Conservation (phyloP, 495 filamentous ascomycete genomes). For the Trichoderma erinaceum region DNA sequence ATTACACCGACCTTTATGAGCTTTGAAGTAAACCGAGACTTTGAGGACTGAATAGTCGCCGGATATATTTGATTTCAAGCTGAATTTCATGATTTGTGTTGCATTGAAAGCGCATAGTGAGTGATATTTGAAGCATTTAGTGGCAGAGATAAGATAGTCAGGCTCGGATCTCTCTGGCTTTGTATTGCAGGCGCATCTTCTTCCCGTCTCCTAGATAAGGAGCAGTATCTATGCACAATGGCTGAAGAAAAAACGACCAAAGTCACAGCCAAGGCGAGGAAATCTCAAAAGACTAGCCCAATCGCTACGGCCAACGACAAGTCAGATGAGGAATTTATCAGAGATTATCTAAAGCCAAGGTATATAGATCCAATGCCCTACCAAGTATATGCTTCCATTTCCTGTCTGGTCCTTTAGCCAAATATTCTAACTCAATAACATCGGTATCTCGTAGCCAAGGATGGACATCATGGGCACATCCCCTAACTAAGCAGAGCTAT, state of each 20-base stretch:
- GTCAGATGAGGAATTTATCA: slow-evolving; percentile 39
- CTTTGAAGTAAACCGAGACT: background rate
- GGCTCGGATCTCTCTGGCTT: background rate
- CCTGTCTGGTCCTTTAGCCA: background rate
- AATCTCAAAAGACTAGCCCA: background rate
- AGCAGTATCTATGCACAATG: background rate
- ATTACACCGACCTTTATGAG: background rate
- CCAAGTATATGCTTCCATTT: background rate
- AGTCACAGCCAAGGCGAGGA: background rate
- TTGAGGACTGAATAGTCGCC: background rate
- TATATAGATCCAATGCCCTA: slow-evolving; percentile 22
- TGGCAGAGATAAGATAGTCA: no score
- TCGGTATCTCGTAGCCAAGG: slow-evolving; percentile 19
- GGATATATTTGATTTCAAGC: background rate
- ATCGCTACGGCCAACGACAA: slow-evolving; percentile 41
- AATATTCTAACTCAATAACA: background rate
- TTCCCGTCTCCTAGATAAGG: no score
- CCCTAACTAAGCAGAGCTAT: slow-evolving; percentile 33
- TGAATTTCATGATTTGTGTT: background rate
- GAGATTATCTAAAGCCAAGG: slow-evolving; percentile 38
- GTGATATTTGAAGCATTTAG: background rate
- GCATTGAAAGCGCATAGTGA: background rate
- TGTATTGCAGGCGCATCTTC: background rate
- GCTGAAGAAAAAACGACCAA: background rate
- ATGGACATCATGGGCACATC: slow-evolving; percentile 43